Evolutionary conservation across 768 basidiomycete species (phyloP).

Genomic region (Tricholoma terreum): DNA sequence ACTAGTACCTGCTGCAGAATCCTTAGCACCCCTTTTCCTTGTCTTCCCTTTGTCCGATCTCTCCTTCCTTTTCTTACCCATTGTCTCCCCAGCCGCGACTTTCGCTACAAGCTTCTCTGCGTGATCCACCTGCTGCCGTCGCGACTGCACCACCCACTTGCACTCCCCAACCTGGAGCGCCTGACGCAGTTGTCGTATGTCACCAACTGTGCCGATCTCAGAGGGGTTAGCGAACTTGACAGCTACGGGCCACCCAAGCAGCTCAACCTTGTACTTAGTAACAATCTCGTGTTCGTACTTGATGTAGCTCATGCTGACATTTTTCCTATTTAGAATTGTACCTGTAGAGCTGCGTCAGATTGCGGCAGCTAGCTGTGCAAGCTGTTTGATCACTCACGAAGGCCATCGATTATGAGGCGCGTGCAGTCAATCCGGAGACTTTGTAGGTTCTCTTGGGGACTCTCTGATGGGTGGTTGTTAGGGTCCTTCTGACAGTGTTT

Average conservation of each 20-base stretch:
- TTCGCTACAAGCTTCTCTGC: background rate
- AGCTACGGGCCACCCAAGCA: background rate
- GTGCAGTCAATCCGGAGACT: background rate
- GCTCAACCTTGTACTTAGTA: background rate
- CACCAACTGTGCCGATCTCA: background rate
- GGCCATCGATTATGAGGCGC: background rate
- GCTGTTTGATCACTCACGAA: background rate
- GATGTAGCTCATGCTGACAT: background rate
- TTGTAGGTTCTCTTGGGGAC: slow-evolving; percentile 1
- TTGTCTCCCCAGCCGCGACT: background rate
- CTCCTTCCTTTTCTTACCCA: background rate
- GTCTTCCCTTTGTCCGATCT: background rate
- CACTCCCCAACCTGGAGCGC: background rate
- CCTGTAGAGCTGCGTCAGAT: background rate
- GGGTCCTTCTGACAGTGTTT: background rate
- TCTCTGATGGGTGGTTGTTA: background rate
- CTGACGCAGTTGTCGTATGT: background rate
- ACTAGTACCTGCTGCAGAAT: background rate
- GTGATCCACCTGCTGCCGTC: background rate
- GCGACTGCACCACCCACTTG: background rate
- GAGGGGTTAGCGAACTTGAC: background rate
- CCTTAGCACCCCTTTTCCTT: background rate
- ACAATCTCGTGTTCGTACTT: background rate
- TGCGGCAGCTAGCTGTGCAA: background rate
- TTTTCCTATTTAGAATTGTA: background rate